A percentile compares a stretch with the other conserved stretches of the same genome.
These are phyloP conservation scores for Harrya chromipes DNA, from an alignment of 768 basidiomycete genomes.

Conservation along the genomic window DNA sequence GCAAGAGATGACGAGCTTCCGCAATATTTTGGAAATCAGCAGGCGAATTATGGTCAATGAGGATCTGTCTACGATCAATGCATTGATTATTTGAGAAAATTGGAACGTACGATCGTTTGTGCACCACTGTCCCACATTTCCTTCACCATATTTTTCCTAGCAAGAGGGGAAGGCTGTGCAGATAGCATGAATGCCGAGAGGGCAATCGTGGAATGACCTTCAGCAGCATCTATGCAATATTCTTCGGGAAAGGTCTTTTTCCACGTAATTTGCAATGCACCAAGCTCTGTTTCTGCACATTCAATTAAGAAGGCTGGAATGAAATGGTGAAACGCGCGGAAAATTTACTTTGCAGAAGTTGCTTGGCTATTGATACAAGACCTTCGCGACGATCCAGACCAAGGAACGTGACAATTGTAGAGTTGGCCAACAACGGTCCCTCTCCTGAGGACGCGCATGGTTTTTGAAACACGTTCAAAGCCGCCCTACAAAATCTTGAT, in stretches of 20 bases:
- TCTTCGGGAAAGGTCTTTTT: conserved; percentile 54
- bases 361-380: conserved; percentile 62
- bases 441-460: conserved; percentile 26
- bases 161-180: conserved; percentile 58
- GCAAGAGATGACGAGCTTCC: conserved; percentile 72
- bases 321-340: background rate
- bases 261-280: conserved; percentile 48
- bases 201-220: conserved; percentile 58
- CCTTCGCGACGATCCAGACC: conserved; percentile 79
- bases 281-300: conserved; percentile 46
- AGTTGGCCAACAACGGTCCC: conserved; percentile 39
- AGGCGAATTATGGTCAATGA: conserved; percentile 81
- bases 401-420: conserved; percentile 59
- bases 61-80: conserved; percentile 46
- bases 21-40: conserved; percentile 75
- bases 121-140: conserved; percentile 94
- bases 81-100: background rate
- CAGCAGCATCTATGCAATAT: conserved; percentile 37
- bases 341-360: conserved; percentile 52
- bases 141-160: conserved; percentile 65
- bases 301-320: conserved; percentile 11
- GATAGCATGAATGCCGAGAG: conserved; percentile 85
- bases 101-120: conserved; percentile 58
- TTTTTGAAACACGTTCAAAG: conserved; percentile 60
- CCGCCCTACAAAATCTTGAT: conserved; percentile 49